These are phyloP conservation scores for Aspergillus sp. DNA, from an alignment of 2,329 filamentous ascomycete species.

Conservation along the genomic window DNA sequence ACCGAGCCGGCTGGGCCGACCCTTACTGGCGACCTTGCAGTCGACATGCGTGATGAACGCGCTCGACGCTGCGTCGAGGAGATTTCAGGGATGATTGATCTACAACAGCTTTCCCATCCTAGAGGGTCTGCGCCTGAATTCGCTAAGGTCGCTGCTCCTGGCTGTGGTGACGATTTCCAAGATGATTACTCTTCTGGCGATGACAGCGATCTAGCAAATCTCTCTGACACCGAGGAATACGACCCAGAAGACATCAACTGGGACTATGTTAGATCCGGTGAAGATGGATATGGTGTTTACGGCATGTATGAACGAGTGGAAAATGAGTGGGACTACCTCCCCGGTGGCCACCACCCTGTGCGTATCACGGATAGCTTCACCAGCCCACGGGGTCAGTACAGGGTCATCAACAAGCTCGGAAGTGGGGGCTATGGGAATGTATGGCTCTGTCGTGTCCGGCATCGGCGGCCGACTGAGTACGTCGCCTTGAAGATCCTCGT, in stretches of 20 bases:
- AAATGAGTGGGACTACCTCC: background rate
- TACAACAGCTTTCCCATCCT: no score
- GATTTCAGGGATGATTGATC: no score
- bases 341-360: background rate
- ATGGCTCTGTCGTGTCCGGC: background rate
- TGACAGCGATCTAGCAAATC: background rate
- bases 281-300: background rate
- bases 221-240: background rate
- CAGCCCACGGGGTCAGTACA: background rate
- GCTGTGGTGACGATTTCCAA: no score
- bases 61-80: no score
- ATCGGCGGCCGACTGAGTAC: background rate
- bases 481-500: slow-evolving; percentile 1
- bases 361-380: background rate
- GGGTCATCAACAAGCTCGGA: background rate
- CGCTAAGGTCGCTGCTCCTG: no score
- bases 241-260: background rate
- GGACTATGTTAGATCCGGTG: background rate
- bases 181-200: no score
- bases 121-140: no score
- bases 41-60: no score
- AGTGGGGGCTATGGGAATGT: background rate
- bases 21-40: no score
- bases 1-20: no score
- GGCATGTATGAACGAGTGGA: background rate